Base-by-base conservation (phyloP, 2,329 filamentous ascomycete species). In the Camptophora hylomeconis region DNA sequence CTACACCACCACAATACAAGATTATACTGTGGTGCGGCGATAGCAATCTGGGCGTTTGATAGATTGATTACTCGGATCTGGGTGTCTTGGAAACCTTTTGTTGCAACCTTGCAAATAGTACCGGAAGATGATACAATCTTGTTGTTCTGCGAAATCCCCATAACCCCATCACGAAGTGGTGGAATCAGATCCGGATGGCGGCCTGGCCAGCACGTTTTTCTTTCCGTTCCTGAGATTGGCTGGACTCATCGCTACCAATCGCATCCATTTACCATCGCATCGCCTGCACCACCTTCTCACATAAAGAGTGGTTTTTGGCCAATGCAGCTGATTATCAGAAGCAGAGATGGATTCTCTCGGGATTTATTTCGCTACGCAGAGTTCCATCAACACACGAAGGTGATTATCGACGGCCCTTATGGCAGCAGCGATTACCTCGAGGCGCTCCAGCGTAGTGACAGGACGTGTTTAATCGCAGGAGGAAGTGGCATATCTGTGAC, bases 261-360 rank as follows among this genome's bases (percentile, higher is more conserved):
- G 0, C 73, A 79, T 44, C 74, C 73, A 0, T 78, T 78, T 49
- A 77, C 72, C 6, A 75, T 79, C 31, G 66, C 72, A 10, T 76
- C 72, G 2, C 40, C 41, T 11, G 40, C 38, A 24, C 41, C 41
- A 19, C 34, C 36, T 13, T 5, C 8, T 17, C 15, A 27, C 9
- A 21, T 17, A 11, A 23, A 8, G 12, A 8, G 23, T 4, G 16
- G 21, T 18, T 61, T 64, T 1, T 69, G 70, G 7, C 66, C 69
- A 1, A 36, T 37, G 12, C 30, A 35, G 10, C 61, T 79, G 8
- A 58, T 76, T 16, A 67, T 78, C 36, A 65, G 73, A 36, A 63
- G 66, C 4, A 65, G 71, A 38, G 50, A 61, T 24, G 72, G 74
- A 8, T 78, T 78, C 50, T 71, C 72, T 0, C 51, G 52, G 3